These are phyloP conservation scores for Diaporthe destruens DNA, from an alignment of 2,329 filamentous ascomycete species.

Conservation along the genomic window DNA sequence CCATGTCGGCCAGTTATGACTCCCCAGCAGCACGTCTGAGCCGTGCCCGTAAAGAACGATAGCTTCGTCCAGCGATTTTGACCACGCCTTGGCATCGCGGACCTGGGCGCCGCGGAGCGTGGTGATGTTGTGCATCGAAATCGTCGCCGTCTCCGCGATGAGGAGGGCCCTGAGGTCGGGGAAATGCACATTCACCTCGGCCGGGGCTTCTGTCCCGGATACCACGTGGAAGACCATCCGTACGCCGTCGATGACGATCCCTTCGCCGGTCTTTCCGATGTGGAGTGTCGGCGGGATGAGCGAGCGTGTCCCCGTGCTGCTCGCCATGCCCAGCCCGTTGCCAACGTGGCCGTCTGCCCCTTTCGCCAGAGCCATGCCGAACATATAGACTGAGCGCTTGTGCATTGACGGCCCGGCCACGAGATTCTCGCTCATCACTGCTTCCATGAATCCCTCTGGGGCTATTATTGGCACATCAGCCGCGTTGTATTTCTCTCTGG, in stretches of 20 bases:
- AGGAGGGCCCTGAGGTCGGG: conserved; percentile 53
- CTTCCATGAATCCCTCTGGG: conserved; percentile 55
- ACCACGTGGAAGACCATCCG: conserved; percentile 56
- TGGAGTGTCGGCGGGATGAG: conserved; percentile 52
- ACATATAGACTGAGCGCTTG: conserved; percentile 55
- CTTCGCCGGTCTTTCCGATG: conserved; percentile 51
- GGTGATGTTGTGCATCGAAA: conserved; percentile 57
- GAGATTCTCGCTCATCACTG: conserved; percentile 55
- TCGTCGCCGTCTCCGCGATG: conserved; percentile 55
- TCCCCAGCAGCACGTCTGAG: conserved; percentile 52
- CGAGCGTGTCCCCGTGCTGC: conserved; percentile 49
- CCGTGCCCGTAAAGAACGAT: conserved; percentile 51
- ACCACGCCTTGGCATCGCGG: conserved; percentile 56
- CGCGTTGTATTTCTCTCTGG: neutral
- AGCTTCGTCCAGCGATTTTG: conserved; percentile 53
- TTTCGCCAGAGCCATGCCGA: conserved; percentile 50
- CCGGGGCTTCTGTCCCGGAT: conserved; percentile 56
- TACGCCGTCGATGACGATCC: conserved; percentile 51
- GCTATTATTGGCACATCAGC: conserved; percentile 48
- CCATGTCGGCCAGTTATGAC: conserved; percentile 60
- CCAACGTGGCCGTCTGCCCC: conserved; percentile 53
- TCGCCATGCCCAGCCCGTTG: conserved; percentile 52
- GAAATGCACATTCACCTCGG: conserved; percentile 58
- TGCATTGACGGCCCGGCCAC: conserved; percentile 55
- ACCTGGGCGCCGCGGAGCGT: conserved; percentile 57